A percentile compares a stretch with the other conserved stretches of the same genome.
Evolutionary conservation across 2,329 filamentous ascomycete species (phyloP).

Genomic region (Sporothrix dimorphospora): DNA sequence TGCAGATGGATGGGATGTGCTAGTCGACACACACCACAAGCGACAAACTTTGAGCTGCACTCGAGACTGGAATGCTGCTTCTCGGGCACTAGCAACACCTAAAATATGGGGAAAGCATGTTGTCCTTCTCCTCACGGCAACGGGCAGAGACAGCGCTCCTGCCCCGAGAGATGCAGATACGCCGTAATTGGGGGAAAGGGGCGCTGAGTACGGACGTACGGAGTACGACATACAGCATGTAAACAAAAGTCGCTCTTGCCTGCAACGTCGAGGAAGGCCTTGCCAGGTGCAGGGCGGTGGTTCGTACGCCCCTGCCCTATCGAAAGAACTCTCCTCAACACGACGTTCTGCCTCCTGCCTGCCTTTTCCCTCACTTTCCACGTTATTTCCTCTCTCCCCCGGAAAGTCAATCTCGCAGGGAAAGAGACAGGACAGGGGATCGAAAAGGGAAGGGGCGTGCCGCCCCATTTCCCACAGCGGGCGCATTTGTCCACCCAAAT

Average conservation of each 20-base stretch:
- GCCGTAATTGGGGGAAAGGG: neutral
- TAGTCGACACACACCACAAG: neutral
- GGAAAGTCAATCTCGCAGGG: neutral
- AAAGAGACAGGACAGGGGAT: neutral
- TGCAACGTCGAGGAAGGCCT: neutral
- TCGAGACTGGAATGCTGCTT: slow-evolving; percentile 1
- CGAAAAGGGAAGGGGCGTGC: slow-evolving; percentile 1
- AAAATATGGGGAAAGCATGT: slow-evolving; percentile 5
- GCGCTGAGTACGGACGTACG: neutral
- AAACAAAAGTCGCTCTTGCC: slow-evolving; percentile 1
- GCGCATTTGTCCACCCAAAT: slow-evolving; percentile 3
- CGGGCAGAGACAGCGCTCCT: neutral
- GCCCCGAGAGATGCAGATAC: neutral
- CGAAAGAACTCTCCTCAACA: neutral
- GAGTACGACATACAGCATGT: no score
- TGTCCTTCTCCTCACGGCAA: no score
- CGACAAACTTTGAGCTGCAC: neutral
- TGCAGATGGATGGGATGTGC: slow-evolving; percentile 11
- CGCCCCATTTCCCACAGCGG: neutral
- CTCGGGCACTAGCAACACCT: slow-evolving; percentile 15
- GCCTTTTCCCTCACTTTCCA: neutral
- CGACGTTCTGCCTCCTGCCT: neutral
- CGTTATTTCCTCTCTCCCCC: neutral
- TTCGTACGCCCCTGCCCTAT: neutral
- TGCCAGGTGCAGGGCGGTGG: neutral